Conservation (phyloP, 148 eudicot species). For the Chenopodium formosanum region DNA sequence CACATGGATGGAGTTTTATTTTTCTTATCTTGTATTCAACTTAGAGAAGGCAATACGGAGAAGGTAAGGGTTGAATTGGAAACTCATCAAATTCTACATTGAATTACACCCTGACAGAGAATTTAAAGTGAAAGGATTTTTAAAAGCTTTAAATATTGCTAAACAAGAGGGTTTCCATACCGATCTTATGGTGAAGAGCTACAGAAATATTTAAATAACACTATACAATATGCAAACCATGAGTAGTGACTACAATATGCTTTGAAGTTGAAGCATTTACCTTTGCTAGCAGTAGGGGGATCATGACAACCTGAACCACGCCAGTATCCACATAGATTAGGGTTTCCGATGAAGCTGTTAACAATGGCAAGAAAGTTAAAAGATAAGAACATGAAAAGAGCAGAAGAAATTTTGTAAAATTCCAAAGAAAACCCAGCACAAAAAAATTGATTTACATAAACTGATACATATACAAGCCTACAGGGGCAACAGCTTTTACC, state of each 20-base stretch:
- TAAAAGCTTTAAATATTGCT: not conserved
- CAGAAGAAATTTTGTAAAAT: too few species aligned
- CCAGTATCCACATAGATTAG: conserved; percentile 82
- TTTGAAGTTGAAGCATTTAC: conserved; percentile 30
- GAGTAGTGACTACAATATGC: not conserved
- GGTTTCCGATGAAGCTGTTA: conserved; percentile 80
- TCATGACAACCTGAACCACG: conserved; percentile 56
- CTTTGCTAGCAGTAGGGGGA: conserved; percentile 53
- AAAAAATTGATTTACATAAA: too few species aligned
- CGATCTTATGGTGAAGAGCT: not conserved
- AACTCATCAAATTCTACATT: too few species aligned
- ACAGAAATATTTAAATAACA: not conserved
- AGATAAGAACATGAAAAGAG: not conserved
- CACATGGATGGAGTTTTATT: too few species aligned
- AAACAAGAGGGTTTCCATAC: not conserved
- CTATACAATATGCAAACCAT: not conserved
- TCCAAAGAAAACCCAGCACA: too few species aligned
- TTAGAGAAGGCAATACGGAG: not conserved
- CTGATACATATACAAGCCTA: too few species aligned
- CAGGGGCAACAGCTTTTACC: conserved; percentile 35
- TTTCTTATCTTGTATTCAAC: too few species aligned
- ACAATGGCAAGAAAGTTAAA: not conserved
- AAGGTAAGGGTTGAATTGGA: not conserved
- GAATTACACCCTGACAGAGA: too few species aligned
- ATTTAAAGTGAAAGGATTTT: too few species aligned